A percentile compares a stretch with the other conserved stretches of the same genome.
Evolutionary conservation across 108 stramenopile species (phyloP).

Genomic region (Cyclotella choctawhatcheeana): DNA sequence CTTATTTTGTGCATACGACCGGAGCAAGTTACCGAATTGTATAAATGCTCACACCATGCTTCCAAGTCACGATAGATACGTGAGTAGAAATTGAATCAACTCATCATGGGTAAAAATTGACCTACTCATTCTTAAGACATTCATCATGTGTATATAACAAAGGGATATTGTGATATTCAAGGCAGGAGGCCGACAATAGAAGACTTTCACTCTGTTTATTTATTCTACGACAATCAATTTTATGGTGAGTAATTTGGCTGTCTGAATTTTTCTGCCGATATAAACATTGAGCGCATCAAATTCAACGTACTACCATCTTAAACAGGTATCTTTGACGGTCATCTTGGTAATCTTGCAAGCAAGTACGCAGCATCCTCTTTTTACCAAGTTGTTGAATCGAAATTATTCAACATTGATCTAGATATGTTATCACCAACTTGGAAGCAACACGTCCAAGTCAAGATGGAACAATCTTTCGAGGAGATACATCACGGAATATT

Average conservation of each 20-base stretch:
- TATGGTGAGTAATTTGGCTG: conserved; percentile 55
- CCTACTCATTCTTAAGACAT: too few species aligned
- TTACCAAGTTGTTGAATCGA: conserved; percentile 44
- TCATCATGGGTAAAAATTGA: too few species aligned
- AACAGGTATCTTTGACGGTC: conserved; percentile 51
- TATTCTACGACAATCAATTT: conserved; percentile 71
- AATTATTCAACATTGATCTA: conserved; percentile 44
- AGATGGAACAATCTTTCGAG: conserved; percentile 61
- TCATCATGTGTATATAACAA: too few species aligned
- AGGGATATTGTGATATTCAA: conserved; percentile 90
- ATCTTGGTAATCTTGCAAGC: conserved; percentile 75
- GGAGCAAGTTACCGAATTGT: conserved; percentile 71
- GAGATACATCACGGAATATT: conserved; percentile 70
- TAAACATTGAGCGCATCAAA: too few species aligned
- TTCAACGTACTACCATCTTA: not conserved
- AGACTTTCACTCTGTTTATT: conserved; percentile 91
- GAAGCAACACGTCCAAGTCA: conserved; percentile 50
- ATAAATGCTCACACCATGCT: conserved; percentile 89
- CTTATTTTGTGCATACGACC: conserved; percentile 83
- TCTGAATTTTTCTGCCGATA: not conserved
- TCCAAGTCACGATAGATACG: conserved; percentile 74
- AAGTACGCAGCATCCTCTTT: conserved; percentile 78
- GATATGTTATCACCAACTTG: conserved; percentile 30
- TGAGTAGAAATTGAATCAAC: too few species aligned
- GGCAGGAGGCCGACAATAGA: conserved; percentile 84